These are phyloP conservation scores for Salix purpurea DNA, from an alignment of 345 rosid species.

Conservation along the genomic window DNA sequence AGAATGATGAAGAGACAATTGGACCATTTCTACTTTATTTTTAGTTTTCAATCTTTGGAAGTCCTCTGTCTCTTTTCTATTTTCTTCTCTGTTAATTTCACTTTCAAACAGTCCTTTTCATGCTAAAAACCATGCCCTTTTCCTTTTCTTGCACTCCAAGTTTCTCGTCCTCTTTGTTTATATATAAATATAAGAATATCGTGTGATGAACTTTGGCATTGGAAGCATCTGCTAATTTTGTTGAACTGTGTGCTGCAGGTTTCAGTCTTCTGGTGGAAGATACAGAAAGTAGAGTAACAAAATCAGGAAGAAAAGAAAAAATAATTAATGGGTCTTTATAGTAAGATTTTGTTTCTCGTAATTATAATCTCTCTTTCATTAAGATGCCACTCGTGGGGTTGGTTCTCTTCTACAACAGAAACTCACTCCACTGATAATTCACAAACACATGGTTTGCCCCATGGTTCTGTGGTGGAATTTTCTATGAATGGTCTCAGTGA, in stretches of 20 bases:
- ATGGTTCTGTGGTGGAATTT: slow-evolving; percentile 42
- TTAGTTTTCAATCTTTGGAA: too few relatives aligned
- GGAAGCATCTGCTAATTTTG: not conserved
- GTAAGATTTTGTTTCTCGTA: slow-evolving; percentile 14
- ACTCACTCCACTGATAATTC: not conserved
- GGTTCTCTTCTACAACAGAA: slow-evolving; percentile 42
- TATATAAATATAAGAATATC: not conserved
- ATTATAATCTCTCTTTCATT: slow-evolving; percentile 28
- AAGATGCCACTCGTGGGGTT: slow-evolving; percentile 45
- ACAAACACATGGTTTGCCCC: not conserved
- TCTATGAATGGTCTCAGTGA: slow-evolving; percentile 48
- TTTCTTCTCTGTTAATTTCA: not conserved
- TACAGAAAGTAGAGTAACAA: not conserved
- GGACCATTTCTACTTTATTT: not conserved
- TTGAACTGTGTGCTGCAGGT: not conserved
- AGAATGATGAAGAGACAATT: too few relatives aligned
- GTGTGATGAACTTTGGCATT: too few relatives aligned
- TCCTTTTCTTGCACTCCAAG: slow-evolving; percentile 8
- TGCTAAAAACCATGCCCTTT: not conserved
- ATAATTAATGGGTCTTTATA: slow-evolving; percentile 9
- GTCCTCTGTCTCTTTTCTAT: too few relatives aligned
- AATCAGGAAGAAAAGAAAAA: not conserved
- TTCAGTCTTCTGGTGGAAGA: not conserved
- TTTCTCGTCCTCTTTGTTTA: not conserved
- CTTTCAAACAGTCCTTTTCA: not conserved